Conservation (phyloP, 179 eudicot genomes). For the Camellia oleifera region DNA sequence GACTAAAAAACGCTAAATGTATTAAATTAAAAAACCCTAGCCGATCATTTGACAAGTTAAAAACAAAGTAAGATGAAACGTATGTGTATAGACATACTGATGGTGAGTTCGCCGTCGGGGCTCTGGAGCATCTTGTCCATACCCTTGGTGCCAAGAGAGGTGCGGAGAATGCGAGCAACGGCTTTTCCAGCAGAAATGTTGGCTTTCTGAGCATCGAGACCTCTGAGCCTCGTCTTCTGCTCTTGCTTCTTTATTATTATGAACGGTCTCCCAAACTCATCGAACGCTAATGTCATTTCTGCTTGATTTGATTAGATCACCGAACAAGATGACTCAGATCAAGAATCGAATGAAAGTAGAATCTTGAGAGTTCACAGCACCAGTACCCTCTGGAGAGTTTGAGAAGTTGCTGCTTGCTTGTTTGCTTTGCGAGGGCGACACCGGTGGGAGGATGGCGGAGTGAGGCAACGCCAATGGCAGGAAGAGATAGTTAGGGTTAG, state of each 20-base stretch:
- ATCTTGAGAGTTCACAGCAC: too few relatives aligned
- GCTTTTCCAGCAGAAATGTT: constrained; percentile 90
- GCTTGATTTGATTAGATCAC: too few relatives aligned
- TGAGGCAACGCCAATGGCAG: too few relatives aligned
- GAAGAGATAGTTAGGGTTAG: too few relatives aligned
- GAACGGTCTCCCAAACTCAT: constrained; percentile 87
- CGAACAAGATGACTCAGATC: too few relatives aligned
- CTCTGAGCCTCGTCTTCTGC: constrained; percentile 65
- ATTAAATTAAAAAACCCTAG: not conserved
- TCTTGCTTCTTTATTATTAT: constrained; percentile 77
- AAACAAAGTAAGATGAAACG: not conserved
- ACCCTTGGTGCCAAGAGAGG: constrained; percentile 97
- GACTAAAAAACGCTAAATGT: too few relatives aligned
- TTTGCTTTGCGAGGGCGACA: too few relatives aligned
- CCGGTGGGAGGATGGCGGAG: too few relatives aligned
- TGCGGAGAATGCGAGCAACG: constrained; percentile 79
- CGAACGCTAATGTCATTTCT: constrained; percentile 88
- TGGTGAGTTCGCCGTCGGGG: constrained; percentile 93
- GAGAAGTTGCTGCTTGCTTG: too few relatives aligned
- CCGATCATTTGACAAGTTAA: not conserved
- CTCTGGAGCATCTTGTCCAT: constrained; percentile 98
- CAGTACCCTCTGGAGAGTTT: too few relatives aligned
- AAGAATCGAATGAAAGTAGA: too few relatives aligned
- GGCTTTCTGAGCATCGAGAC: constrained; percentile 90
- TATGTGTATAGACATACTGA: constrained; percentile 43